Base-by-base conservation (phyloP, 139 green algal genomes). In the Picochlorum costavermella region DNA sequence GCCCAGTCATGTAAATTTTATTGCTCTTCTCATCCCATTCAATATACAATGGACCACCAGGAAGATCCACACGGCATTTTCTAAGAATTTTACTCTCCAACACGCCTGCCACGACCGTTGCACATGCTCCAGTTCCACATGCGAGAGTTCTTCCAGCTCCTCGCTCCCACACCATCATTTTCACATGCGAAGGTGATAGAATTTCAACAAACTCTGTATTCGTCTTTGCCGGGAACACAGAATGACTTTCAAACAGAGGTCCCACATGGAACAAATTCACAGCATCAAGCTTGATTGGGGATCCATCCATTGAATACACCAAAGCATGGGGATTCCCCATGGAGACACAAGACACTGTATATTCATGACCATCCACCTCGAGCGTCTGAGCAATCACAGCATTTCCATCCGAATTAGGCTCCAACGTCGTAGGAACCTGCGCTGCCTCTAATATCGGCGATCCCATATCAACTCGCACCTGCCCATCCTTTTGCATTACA, bases 311-410 rank as follows among this genome's bases (percentile, higher is more conserved):
- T 45, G 63, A 63, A 71, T 90, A 98, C 8, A 82, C 88, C 25
- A 98, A 65, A 8, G 88, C 90, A 71, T 98, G 93, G 0, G 93
- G 93, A 79, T 98, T 98, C 63, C 93, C 93, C 93, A 98, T 98
- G 74, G 79, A 90, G 25, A 98, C 90, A 69, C 81, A 88, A 0
- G 92, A 96, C 44, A 96, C 74, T 6, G 71, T 68, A 76, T 84
- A 97, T 28, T 45, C 84, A 36, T 68, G 66, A 31, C 86, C 93
- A n/a, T 82, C 86, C 4, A 96, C 74, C 5, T 71, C 61, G 14
- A 98, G 69, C 11, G 58, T 48, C 60, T 85, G 76, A 50, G 71
- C 28, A 28, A 97, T 88, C 3, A 92, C 92, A 13, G 77, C 73
- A 33, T 62, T 72, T 46, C 74, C 82, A 53, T 86, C 63, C 49